Base-by-base conservation (phyloP, 805 yeast species). In the Scheffersomyces lignosus region DNA sequence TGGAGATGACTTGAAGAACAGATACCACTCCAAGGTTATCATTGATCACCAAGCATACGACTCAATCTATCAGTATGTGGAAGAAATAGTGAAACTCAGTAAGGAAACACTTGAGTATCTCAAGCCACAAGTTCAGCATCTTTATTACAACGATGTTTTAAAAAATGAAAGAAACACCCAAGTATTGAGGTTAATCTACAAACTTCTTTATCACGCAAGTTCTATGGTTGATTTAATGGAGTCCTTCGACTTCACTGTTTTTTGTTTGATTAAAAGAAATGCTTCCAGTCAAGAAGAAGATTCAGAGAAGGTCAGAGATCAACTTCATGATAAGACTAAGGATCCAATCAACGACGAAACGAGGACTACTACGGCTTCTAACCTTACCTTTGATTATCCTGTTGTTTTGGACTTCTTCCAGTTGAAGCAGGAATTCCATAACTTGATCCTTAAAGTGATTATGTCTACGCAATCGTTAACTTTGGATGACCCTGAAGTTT, bases 401-500 rank as follows among this genome's bases (percentile, higher is more conserved):
- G 62, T 73, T 17, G 66, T 77, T 4, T 66, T 82, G n/a, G 95
- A 86, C 34, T 88, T 85, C 53, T 77, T 81, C 51, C 83, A 82
- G 43, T 64, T 75, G 31, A 89, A 88, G 49, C 96, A 88, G 54
- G 71, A 75, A 6, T 56, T 86, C 17, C 90, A 87, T 56, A 78
- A 83, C 45, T 54, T 72, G 3, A 65, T 81, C 22, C 65, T 80
- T 3, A 72, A 73, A 18, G 67, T 84, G 4, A 68, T 87, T 8
- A 74, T 86, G 73, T 78, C 81, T 31, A 72, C 85, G 0, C 95
- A 87, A 53, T 69, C 79, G 9, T 60, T 86, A 8, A 83, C 93
- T 0, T 59, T 85, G 8, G 77, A 73, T 18, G 95, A 86, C 52
- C 88, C 93, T 1, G 88, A 83, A 40, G 82, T 81, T 2, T 86